phyloP scores from a whole-genome alignment of 805 yeast genomes.

The Isabelozyma heimii region DNA sequence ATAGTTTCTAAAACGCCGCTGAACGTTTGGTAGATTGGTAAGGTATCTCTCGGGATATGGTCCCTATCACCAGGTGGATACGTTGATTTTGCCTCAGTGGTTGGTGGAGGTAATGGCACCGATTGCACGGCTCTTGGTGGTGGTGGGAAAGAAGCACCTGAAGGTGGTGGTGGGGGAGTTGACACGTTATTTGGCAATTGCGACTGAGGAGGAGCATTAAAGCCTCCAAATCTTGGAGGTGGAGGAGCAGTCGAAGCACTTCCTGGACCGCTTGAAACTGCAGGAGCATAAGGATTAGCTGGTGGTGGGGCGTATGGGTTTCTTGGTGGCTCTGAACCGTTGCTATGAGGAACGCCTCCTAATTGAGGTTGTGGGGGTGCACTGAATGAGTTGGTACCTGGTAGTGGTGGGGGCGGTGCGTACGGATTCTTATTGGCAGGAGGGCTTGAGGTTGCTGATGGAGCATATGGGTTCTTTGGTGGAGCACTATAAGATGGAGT shows the following conservation, averaged over 20 bases:
- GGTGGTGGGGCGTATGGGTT: conserved; percentile 35
- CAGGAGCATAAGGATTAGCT: conserved; percentile 4
- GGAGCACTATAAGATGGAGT: conserved; percentile 18
- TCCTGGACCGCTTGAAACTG: conserved; percentile 2
- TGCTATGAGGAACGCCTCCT: conserved; percentile 5
- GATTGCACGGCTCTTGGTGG: conserved; percentile 32
- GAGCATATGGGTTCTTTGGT: conserved; percentile 32
- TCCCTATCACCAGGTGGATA: conserved; percentile 66
- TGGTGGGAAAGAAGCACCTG: conserved; percentile 19
- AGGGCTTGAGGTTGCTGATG: conserved; percentile 14
- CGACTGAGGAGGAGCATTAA: conserved; percentile 1
- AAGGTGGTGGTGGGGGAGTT: conserved; percentile 23
- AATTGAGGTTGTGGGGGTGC: conserved; percentile 9
- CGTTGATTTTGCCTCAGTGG: conserved; percentile 18
- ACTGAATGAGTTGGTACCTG: conserved; percentile 8
- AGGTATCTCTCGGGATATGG: conserved; percentile 59
- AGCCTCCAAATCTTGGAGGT: conserved; percentile 1
- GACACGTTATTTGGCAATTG: conserved; percentile 11
- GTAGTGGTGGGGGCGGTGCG: conserved; percentile 16
- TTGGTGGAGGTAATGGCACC: conserved; percentile 18
- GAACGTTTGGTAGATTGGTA: conserved; percentile 59
- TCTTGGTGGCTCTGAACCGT: conserved; percentile 11
- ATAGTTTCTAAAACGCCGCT: conserved; percentile 55
- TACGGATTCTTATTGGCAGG: conserved; percentile 21
- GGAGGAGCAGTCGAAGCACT: conserved; percentile 7